Evolutionary conservation across 768 basidiomycete genomes (phyloP).

Genomic region (Kwoniella pini): DNA sequence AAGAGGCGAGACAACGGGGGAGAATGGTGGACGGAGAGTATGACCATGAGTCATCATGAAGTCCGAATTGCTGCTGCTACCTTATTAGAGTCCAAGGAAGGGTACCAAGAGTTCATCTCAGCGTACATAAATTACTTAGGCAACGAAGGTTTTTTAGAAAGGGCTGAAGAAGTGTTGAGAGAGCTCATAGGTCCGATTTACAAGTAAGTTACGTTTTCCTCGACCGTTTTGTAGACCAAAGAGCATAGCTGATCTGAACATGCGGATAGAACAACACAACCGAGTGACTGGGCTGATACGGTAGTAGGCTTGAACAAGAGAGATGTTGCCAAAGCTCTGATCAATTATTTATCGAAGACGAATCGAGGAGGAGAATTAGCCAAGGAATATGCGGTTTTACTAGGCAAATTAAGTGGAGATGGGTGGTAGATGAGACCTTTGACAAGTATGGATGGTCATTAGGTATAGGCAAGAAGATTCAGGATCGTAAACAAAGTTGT

Average conservation of each 20-base stretch:
- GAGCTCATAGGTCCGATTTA: conserved; percentile 88
- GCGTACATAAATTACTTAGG: conserved; percentile 81
- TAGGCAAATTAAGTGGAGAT: conserved; percentile 9
- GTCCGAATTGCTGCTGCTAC: conserved; percentile 72
- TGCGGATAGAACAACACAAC: conserved; percentile 57
- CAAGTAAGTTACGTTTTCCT: conserved; percentile 60
- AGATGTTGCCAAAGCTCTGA: conserved; percentile 77
- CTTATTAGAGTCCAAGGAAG: conserved; percentile 74
- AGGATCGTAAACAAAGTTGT: no score
- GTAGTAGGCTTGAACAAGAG: conserved; percentile 74
- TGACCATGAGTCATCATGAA: conserved; percentile 88
- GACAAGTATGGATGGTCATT: no score
- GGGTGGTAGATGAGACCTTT: conserved; percentile 2
- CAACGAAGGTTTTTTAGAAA: conserved; percentile 82
- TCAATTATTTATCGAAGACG: conserved; percentile 1
- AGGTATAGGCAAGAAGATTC: no score
- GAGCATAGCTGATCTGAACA: not conserved
- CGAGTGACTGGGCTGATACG: conserved; percentile 68
- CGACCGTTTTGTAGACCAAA: no score
- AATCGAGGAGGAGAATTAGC: conserved; percentile 9
- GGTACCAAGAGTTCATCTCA: conserved; percentile 75
- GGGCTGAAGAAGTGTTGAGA: conserved; percentile 86
- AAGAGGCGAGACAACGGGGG: conserved; percentile 54
- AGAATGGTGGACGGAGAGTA: conserved; percentile 76
- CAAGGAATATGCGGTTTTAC: conserved; percentile 3